Percentiles rank a stretch among this genome's conserved stretches.
These are phyloP conservation scores for Sphagnum tenellum DNA, from an alignment of 225 moss, liverwort and hornwort species.

Conservation along the genomic window DNA sequence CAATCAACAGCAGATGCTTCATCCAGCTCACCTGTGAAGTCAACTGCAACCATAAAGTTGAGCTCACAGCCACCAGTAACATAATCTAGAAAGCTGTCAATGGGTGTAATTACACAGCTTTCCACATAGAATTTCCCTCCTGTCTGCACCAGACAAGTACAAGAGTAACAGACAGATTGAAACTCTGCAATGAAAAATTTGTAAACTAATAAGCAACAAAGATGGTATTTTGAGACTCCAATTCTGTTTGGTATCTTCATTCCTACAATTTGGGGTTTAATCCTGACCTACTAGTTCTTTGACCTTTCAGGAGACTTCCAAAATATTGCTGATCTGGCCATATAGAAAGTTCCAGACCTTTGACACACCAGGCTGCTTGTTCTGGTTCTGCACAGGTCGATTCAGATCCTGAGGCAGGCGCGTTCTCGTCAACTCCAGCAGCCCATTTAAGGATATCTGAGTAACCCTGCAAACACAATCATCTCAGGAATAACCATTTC, in stretches of 20 bases:
- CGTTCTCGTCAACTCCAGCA: slow-evolving; percentile 18
- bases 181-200: no score
- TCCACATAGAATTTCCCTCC: slow-evolving; percentile 45
- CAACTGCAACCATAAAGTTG: slow-evolving; percentile 82
- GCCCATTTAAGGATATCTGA: slow-evolving; percentile 40
- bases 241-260: no score
- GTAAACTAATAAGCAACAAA: no score
- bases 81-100: slow-evolving; percentile 65
- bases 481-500: no score
- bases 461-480: slow-evolving; percentile 15
- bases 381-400: slow-evolving; percentile 18
- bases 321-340: no score
- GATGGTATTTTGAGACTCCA: no score
- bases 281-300: no score
- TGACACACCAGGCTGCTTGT: no score
- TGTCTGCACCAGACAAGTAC: slow-evolving; percentile 19
- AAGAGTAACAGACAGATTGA: no score
- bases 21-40: slow-evolving; percentile 51
- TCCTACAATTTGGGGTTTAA: no score
- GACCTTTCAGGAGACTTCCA: not conserved
- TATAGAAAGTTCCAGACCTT: no score
- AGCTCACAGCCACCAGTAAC: slow-evolving; percentile 88
- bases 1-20: not conserved
- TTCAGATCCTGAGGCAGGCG: slow-evolving; percentile 20
- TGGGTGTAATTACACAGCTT: slow-evolving; percentile 26